Evolutionary conservation across 225 moss, liverwort and hornwort species (phyloP), one percentile per base, ranked within the genome.

Genomic region (Pseudisothecium myosuroides): DNA sequence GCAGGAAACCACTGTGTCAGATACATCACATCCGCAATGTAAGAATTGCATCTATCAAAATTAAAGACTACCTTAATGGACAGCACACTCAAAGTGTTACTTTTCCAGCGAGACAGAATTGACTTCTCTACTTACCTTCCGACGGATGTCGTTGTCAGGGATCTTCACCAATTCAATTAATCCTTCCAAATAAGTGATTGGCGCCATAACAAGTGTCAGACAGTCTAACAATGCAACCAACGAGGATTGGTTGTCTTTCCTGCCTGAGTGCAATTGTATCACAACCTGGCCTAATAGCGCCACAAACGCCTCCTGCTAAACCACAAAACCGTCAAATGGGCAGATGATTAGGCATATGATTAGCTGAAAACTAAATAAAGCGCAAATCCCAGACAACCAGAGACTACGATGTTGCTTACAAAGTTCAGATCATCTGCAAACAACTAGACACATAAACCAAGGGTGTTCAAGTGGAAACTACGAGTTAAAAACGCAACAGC

Each of bases 271-370:
- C 82, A 99, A 91, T 84, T 97, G 96, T 88, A 95, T 83, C 18
- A 99, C 94, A 65, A 94, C 97, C 94, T 96, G 93, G 87, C 95
- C 95, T 86, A 99, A 89, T 32, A 99, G 92, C 60, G 93, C 90
- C 85, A 97, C 96, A 92, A 93, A 99, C 77, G 97, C 89, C 50
- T 93, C 93, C 98, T 99, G 95, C 79, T n/a, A 83, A 88, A 87
- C 61, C 79, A 80, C 80, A 86, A 62, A 91, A 68, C 41, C 75
- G 65, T 69, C 14, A 74, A 71, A 45, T 67, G 61, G 41, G 89
- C 77, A 91, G 65, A 76, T 45, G 28, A 87, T 65, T 87, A 87
- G 66, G 23, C 5, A 47, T 34, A 22, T 32, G 36, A 82, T 62
- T 34, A 64, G 64, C 58, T 79, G 65, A 88, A 74, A 66, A 63